Base-by-base conservation (phyloP, 495 filamentous ascomycete genomes). In the Choiromyces venosus region DNA sequence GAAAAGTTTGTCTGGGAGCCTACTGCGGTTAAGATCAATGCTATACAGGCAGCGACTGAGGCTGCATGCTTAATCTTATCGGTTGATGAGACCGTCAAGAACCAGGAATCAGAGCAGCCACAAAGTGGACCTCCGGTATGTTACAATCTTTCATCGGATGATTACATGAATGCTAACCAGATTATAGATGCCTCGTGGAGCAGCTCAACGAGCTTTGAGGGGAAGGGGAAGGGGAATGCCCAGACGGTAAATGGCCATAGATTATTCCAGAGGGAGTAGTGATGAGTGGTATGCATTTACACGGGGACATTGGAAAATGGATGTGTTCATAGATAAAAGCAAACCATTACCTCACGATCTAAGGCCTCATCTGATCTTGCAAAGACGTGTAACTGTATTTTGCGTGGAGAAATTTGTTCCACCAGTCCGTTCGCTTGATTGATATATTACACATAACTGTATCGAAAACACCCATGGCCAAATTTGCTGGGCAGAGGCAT, bases 41-140 rank as follows among this genome's bases (percentile, higher is more conserved):
- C 95, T 72, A 91, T 99, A 75, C 93, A 97, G 83, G 93, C 95
- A 25, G 95, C 95, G 37, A 93, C 93, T 65, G 95, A 97, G 84
- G 95, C 95, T 14, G 89, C 90, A 71, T 99, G 95, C 85, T 83
- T 98, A 87, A 97, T 99, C 74, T 84, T 99, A 82, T 91, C 92
- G 77, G 94, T 99, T 46, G 94, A 99, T 82, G 94, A 99, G 88
- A 97, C 94, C 25, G 97, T 99, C 83, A 92, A 90, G 83, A 99
- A 97, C 84, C 91, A 99, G 85, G 92, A 97, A 84, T 93, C 90
- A 73, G 87, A 89, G 75, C 86, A 88, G 76, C 91, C 93, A 64
- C 91, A 95, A 82, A 91, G 87, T 37, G 86, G 88, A 66, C 86
- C 91, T 56, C 78, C 71, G 25, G 78, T 80, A 37, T 72, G 77